Evolutionary conservation across 192 early-diverging fungal species (phyloP).

Genomic region (Coemansia sp.): DNA sequence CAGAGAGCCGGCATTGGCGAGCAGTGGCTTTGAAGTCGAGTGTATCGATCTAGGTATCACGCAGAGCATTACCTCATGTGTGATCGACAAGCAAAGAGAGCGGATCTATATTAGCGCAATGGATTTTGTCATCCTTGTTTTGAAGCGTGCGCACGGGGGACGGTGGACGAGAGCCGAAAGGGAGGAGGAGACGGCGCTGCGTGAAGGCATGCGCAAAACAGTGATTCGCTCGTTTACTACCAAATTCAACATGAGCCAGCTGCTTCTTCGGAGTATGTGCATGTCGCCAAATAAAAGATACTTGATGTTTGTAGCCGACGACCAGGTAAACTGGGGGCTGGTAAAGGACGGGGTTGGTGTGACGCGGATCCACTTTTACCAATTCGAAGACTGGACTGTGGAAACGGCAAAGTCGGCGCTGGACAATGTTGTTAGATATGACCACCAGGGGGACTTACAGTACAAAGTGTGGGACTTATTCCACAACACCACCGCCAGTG

Average conservation of each 20-base stretch:
- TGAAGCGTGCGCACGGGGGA: slow-evolving; percentile 4
- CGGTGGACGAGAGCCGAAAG: slow-evolving; percentile 13
- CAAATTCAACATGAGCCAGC: slow-evolving; percentile 36
- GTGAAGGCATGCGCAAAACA: slow-evolving; percentile 32
- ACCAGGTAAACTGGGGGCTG: slow-evolving; percentile 40
- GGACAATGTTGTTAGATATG: slow-evolving; percentile 6
- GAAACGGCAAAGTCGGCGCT: slow-evolving; percentile 14
- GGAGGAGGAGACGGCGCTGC: slow-evolving; percentile 23
- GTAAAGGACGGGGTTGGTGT: slow-evolving; percentile 20
- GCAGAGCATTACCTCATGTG: slow-evolving; percentile 39
- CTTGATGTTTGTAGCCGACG: slow-evolving; percentile 40
- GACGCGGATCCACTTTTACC: slow-evolving; percentile 45
- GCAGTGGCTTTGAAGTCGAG: not conserved
- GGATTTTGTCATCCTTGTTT: slow-evolving; percentile 31
- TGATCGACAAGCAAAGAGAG: slow-evolving; percentile 23
- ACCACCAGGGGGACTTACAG: slow-evolving; percentile 22
- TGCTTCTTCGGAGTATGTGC: slow-evolving; percentile 36
- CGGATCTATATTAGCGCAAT: slow-evolving; percentile 29
- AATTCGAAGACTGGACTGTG: slow-evolving; percentile 28
- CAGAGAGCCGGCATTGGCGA: not conserved
- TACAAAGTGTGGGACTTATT: slow-evolving; percentile 41
- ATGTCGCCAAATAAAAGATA: slow-evolving; percentile 34
- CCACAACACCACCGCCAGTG: slow-evolving; percentile 6
- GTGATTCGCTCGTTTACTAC: slow-evolving; percentile 47
- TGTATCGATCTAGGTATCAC: slow-evolving; percentile 19